Conservation (phyloP, 2,329 filamentous ascomycete genomes). For the Cercospora beticola region DNA sequence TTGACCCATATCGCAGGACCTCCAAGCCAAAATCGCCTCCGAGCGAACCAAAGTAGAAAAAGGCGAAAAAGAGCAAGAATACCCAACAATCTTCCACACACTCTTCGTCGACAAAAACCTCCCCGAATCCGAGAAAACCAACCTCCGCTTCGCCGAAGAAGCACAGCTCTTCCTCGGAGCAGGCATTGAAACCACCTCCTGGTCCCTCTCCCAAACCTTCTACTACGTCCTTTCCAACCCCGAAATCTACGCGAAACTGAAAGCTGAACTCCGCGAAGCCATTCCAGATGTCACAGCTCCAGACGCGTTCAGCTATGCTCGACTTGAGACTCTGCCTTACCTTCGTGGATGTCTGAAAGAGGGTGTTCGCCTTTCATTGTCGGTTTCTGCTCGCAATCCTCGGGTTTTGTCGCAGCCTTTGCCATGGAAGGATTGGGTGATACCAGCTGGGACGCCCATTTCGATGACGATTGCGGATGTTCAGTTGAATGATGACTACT, state of each 20-base stretch:
- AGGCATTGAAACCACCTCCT: constrained; percentile 28
- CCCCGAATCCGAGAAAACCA: constrained; percentile 25
- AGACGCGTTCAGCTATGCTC: constrained; percentile 16
- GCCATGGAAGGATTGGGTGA: constrained; percentile 21
- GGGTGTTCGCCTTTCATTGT: constrained; percentile 21
- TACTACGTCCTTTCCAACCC: constrained; percentile 28
- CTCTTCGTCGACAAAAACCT: constrained; percentile 23
- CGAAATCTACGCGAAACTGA: constrained; percentile 21
- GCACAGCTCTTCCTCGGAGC: constrained; percentile 30
- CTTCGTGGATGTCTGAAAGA: constrained; percentile 26
- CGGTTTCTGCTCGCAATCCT: constrained; percentile 25
- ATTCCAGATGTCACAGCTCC: constrained; percentile 18
- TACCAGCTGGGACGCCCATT: constrained; percentile 33
- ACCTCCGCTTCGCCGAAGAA: constrained; percentile 27
- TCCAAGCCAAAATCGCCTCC: constrained; percentile 17
- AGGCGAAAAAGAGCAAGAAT: constrained; percentile 19
- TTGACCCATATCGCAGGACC: constrained; percentile 4
- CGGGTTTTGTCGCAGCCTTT: constrained; percentile 24
- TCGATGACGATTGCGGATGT: constrained; percentile 36
- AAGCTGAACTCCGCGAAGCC: constrained; percentile 31
- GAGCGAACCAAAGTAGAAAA: constrained; percentile 5
- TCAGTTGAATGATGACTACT: constrained; percentile 37
- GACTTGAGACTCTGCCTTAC: constrained; percentile 28
- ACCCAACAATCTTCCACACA: constrained; percentile 28
- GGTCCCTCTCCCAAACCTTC: constrained; percentile 22